A percentile compares a stretch with the other conserved stretches of the same genome.
These are phyloP conservation scores for Blakeslea trispora DNA, from an alignment of 371 early-diverging fungal species.

Conservation along the genomic window DNA sequence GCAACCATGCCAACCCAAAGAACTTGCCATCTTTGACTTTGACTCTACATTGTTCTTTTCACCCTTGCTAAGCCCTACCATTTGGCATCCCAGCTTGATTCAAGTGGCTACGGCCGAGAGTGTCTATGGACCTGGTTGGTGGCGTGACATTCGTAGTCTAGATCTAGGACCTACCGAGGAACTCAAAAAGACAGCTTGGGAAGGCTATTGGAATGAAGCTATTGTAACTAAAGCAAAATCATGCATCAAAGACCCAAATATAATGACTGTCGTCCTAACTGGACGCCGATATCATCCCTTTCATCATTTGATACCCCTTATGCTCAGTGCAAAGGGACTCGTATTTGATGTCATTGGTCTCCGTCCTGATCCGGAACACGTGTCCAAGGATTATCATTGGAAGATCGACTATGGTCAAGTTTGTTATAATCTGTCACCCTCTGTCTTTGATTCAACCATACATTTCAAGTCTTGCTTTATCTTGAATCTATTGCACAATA, in stretches of 20 bases:
- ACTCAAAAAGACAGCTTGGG: conserved; percentile 30
- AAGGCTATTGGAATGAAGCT: conserved; percentile 45
- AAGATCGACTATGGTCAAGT: conserved; percentile 8
- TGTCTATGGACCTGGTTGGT: conserved; percentile 70
- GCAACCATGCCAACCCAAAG: conserved; percentile 16
- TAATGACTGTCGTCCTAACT: conserved; percentile 57
- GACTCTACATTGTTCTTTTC: conserved; percentile 89
- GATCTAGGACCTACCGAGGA: conserved; percentile 23
- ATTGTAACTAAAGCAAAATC: conserved; percentile 27
- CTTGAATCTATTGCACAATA: conserved; percentile 40
- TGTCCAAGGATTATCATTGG: conserved; percentile 21
- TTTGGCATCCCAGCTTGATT: conserved; percentile 69
- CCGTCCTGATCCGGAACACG: conserved; percentile 44
- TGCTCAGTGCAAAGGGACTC: conserved; percentile 42
- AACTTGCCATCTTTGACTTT: conserved; percentile 76
- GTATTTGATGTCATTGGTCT: conserved; percentile 59
- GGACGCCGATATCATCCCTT: conserved; percentile 62
- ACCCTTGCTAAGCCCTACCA: conserved; percentile 72
- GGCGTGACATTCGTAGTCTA: conserved; percentile 59
- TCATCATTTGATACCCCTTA: conserved; percentile 33
- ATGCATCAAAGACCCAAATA: conserved; percentile 40
- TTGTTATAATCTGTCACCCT: conserved; percentile 13
- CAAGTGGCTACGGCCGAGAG: conserved; percentile 59
- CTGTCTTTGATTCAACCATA: conserved; percentile 51
- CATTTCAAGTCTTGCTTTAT: conserved; percentile 62